A percentile compares a stretch with the other conserved stretches of the same genome.
phyloP scores from a whole-genome alignment of 2,329 filamentous ascomycete species.

The Fusarium concolor region DNA sequence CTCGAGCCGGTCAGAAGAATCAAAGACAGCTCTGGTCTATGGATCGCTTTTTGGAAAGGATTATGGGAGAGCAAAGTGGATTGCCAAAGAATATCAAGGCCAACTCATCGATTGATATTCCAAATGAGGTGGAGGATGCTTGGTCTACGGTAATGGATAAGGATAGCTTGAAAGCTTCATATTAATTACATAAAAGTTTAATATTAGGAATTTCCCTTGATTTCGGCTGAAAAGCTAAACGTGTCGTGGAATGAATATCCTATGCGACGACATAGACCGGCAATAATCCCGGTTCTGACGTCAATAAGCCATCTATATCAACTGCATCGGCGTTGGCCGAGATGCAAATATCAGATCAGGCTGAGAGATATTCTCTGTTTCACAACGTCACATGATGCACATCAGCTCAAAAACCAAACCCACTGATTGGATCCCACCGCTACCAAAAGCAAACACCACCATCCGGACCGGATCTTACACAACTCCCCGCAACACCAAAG shows the following conservation, averaged over 20 bases:
- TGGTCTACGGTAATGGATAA: conserved; percentile 23
- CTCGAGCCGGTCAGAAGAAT: accelerated
- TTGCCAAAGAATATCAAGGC: no score
- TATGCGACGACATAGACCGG: background rate
- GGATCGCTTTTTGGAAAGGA: conserved; percentile 13
- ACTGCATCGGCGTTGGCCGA: conserved; percentile 3
- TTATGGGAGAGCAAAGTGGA: background rate
- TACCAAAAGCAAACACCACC: background rate
- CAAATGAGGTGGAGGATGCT: conserved; percentile 22
- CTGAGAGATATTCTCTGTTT: conserved; percentile 1
- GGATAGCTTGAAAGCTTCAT: accelerated
- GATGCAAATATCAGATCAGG: conserved; percentile 26
- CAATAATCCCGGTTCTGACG: background rate
- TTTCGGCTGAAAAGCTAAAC: no score
- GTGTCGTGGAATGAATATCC: no score
- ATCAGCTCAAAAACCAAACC: background rate
- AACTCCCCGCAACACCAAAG: background rate
- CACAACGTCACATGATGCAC: conserved; percentile 27
- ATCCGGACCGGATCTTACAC: conserved; percentile 20
- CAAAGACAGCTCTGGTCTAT: conserved; percentile 20
- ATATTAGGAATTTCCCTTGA: no score
- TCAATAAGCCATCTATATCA: background rate
- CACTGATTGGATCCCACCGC: conserved; percentile 3
- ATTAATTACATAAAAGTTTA: background rate
- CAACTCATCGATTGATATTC: background rate